Evolutionary conservation across 2,329 filamentous ascomycete genomes (phyloP).

Genomic region (Tolypocladium ovalisporum): DNA sequence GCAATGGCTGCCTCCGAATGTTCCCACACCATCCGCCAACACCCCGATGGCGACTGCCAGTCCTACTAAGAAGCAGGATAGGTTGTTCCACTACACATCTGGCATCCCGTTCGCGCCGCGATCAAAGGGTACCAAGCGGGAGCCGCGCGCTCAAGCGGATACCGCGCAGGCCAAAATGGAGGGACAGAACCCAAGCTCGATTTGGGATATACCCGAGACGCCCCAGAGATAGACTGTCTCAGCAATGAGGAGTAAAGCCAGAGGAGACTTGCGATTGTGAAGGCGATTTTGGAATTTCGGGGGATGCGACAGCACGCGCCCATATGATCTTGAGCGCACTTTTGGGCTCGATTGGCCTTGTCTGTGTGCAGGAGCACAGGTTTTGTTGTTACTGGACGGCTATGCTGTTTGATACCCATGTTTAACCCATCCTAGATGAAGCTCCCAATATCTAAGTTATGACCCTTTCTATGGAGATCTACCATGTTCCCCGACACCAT

Average conservation of each 20-base stretch:
- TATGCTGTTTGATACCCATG: constrained; percentile 3
- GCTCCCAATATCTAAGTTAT: background rate
- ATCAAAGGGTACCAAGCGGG: constrained; percentile 3
- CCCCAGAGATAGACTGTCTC: constrained; percentile 10
- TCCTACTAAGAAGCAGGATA: constrained; percentile 21
- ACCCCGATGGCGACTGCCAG: constrained; percentile 22
- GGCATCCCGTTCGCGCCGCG: constrained; percentile 37
- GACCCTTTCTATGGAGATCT: background rate
- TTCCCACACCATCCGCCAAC: constrained; percentile 20
- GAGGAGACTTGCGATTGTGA: background rate
- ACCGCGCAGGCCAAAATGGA: background rate
- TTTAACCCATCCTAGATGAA: background rate
- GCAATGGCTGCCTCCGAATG: constrained; percentile 42
- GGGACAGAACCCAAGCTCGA: background rate
- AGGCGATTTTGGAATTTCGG: background rate
- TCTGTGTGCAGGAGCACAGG: background rate
- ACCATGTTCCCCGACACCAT: background rate
- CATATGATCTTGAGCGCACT: no score
- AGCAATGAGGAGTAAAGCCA: background rate
- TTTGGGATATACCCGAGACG: constrained; percentile 18
- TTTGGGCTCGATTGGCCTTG: background rate
- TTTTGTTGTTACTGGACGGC: background rate
- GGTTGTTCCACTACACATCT: constrained; percentile 27
- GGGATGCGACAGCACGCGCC: background rate
- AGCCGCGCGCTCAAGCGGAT: background rate